Evolutionary conservation across 257 asterid species (phyloP).

Genomic region (Plectranthus barbatus): DNA sequence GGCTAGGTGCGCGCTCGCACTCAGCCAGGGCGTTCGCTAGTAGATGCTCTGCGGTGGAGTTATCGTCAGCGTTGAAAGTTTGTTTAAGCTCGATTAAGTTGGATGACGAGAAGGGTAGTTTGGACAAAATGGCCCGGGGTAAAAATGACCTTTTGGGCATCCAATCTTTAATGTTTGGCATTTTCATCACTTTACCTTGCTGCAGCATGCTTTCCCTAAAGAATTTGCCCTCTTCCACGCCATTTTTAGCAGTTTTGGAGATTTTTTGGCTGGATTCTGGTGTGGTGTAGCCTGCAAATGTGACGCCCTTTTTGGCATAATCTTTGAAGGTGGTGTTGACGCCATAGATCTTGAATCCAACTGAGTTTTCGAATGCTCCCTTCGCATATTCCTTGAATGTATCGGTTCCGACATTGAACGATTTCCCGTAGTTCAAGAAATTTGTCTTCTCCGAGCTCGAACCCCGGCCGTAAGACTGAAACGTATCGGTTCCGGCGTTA

Average conservation of each 20-base stretch:
- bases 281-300: constrained; percentile 54
- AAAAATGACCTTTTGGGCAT: constrained; percentile 84
- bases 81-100: constrained; percentile 27
- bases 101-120: constrained; percentile 38
- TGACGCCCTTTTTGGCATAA: constrained; percentile 58
- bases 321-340: constrained; percentile 61
- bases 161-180: constrained; percentile 70
- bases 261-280: constrained; percentile 8
- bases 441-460: constrained; percentile 40
- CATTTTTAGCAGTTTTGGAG: constrained; percentile 15
- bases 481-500: constrained; percentile 58
- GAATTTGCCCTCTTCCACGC: constrained; percentile 69
- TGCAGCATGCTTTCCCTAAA: constrained; percentile 58
- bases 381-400: constrained; percentile 64
- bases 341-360: constrained; percentile 63
- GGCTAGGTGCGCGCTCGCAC: constrained; percentile 60
- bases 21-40: constrained; percentile 38
- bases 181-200: constrained; percentile 47
- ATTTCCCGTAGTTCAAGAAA: constrained; percentile 66
- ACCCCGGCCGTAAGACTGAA: constrained; percentile 51
- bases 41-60: constrained; percentile 42
- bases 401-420: constrained; percentile 63
- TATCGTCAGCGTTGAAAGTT: constrained; percentile 26
- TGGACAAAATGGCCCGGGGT: constrained; percentile 51
- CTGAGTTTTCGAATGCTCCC: constrained; percentile 33